Base-by-base conservation (phyloP, 257 asterid genomes). In the Ophiorrhiza pumila region DNA sequence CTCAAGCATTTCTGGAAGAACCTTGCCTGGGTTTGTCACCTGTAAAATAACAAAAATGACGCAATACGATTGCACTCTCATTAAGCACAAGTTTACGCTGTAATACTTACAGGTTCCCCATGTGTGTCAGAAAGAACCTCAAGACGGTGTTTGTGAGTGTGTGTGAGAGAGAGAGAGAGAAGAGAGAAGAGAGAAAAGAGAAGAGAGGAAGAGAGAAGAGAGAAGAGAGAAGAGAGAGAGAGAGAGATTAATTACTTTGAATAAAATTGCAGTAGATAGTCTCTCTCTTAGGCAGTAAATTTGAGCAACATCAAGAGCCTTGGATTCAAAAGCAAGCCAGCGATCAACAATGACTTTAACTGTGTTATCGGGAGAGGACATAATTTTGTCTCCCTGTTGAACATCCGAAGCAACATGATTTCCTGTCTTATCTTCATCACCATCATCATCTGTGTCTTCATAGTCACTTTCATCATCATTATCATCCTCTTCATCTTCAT, bases 281-380 rank as follows among this genome's bases (percentile, higher is more conserved):
- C 99, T 87, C 90, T 94, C 98, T 80, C 98, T 74, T 46, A 94
- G 83, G 83, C 97, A 94, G 89, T 91, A 90, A 25, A 94, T 83
- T 79, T 94, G 97, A 78, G 99, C 97, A 71, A 90, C 96, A 68
- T 91, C 95, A 66, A 94, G 93, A 43, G 98, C 97, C 9, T 76
- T 82, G 5, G 92, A 90, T 79, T 88, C 83, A 15, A 91, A 88
- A 20, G 91, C 81, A 59, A 91, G 87, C 99, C 99, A 94, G 72
- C 86, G 75, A 74, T 94, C 99, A 74, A 83, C 87, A 17, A 90
- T 47, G 2, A 85, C 92, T 75, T 83, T 85, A 47, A 94, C 95
- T 1, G 64, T 65, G 79, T 91, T 90, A 25, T 83, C 89, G 12
- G 99, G 95, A 4, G 86, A 88, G 13, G 97, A 87, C 97, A 95